A percentile compares a stretch with the other conserved stretches of the same genome.
Evolutionary conservation across 2,329 filamentous ascomycete species (phyloP).

Genomic region (Talaromyces albobiverticillius): DNA sequence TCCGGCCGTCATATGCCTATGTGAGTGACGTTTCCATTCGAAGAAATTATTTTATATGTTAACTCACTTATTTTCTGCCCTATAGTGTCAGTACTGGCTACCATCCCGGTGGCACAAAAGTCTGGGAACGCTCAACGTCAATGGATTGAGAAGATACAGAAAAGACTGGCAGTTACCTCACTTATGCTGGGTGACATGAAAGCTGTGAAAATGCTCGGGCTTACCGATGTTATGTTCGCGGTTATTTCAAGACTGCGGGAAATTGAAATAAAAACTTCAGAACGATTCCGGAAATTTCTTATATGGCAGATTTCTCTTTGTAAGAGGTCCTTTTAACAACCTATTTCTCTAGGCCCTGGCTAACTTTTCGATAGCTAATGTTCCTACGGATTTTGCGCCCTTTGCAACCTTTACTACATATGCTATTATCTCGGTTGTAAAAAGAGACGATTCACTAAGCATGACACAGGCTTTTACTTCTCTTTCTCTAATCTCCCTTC

Average conservation of each 20-base stretch:
- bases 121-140: neutral
- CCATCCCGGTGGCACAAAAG: neutral
- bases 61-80: neutral
- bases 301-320: slow-evolving; percentile 39
- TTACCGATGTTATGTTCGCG: slow-evolving; percentile 39
- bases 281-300: slow-evolving; percentile 38
- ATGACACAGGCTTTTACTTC: slow-evolving; percentile 24
- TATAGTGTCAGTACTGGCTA: neutral
- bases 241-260: slow-evolving; percentile 37
- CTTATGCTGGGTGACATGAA: slow-evolving; percentile 40
- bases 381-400: slow-evolving; percentile 38
- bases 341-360: no score
- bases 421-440: slow-evolving; percentile 18
- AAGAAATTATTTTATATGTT: neutral
- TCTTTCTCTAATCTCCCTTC: slow-evolving; percentile 23
- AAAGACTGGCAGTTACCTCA: neutral
- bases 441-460: slow-evolving; percentile 17
- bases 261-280: slow-evolving; percentile 40
- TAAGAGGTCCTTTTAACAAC: slow-evolving; percentile 15
- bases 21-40: neutral
- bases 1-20: slow-evolving; percentile 29
- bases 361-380: slow-evolving; percentile 36
- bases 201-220: slow-evolving; percentile 50
- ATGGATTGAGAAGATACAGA: slow-evolving; percentile 5
- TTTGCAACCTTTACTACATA: slow-evolving; percentile 25